Evolutionary conservation across 2,329 filamentous ascomycete genomes (phyloP).

Genomic region (Diaporthe ampelina): DNA sequence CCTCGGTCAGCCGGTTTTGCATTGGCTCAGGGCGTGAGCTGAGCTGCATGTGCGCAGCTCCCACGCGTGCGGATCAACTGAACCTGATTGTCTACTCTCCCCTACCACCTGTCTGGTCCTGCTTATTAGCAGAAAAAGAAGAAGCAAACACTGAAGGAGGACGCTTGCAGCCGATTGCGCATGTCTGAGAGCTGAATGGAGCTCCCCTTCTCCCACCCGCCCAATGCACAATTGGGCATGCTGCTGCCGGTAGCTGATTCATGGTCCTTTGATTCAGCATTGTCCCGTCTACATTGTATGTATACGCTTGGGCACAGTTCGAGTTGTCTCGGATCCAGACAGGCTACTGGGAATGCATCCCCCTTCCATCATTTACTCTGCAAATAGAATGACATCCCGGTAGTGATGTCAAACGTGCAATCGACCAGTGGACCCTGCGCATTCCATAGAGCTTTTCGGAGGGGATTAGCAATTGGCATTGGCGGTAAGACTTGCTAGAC

Average conservation of each 20-base stretch:
- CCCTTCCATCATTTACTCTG: no score
- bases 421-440: constrained; percentile 6
- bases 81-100: no score
- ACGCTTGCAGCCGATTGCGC: neutral
- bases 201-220: neutral
- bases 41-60: no score
- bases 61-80: no score
- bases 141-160: neutral
- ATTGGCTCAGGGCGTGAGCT: no score
- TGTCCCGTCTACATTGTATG: no score
- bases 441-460: neutral
- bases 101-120: no score
- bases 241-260: constrained; percentile 29
- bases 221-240: neutral
- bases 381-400: neutral
- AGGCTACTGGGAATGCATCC: neutral
- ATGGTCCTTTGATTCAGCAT: neutral
- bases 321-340: neutral
- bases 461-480: no score
- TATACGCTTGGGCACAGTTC: neutral
- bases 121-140: no score
- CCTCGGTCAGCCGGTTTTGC: neutral
- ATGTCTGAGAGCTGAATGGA: neutral
- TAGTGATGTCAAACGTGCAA: no score
- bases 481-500: neutral